Evolutionary conservation across 179 eudicot species (phyloP), one percentile per base, ranked within the genome.

Genomic region (Beta macrorhiza): DNA sequence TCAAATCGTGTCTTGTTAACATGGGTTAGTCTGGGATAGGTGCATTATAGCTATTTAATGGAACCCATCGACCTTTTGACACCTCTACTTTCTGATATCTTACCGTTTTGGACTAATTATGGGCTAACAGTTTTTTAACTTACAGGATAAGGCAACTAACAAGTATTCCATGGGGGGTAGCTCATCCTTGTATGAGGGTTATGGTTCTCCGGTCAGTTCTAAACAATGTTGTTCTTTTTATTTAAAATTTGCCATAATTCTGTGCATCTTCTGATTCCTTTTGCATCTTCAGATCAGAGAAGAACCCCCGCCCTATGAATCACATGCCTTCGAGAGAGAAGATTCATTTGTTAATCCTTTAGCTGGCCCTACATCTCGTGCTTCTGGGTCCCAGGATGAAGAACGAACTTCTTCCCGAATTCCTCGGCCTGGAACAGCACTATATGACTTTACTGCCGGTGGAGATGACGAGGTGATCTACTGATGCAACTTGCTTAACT

Each of bases 401-500:
- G 97, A 90, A 58, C 91, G 88, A 14, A 82, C 77, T 80, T 87
- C 95, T 87, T 87, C 93, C 5, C 95, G 93, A 15, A 87, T 74
- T 85, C 84, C 91, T 32, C 92, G 86, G 64, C 83, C 82, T 85
- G 99, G 99, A 69, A 82, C 93, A 37, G 98, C 99, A 20, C 91
- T 96, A 78, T 96, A 96, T 83, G 99, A 96, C 84, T 96, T 96
- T 89, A 91, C 96, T 75, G 98, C 99, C 73, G 99, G 99, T 82
- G 99, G 99, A 79, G 99, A 95, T 84, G 99, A 95, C 79, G 99
- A 95, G 97, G 99, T 96, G 81, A 81, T 83, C 45, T 12, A n/a
- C 19, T 53, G 70, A 19, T 76, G 68, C 74, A 62, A 72, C n/a
- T 12, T 78, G 20, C 42, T 52, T 63, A 45, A 20, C n/a, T 14